Conservation (phyloP, 169 alveolate species). For the Amoebophrya sp. region DNA sequence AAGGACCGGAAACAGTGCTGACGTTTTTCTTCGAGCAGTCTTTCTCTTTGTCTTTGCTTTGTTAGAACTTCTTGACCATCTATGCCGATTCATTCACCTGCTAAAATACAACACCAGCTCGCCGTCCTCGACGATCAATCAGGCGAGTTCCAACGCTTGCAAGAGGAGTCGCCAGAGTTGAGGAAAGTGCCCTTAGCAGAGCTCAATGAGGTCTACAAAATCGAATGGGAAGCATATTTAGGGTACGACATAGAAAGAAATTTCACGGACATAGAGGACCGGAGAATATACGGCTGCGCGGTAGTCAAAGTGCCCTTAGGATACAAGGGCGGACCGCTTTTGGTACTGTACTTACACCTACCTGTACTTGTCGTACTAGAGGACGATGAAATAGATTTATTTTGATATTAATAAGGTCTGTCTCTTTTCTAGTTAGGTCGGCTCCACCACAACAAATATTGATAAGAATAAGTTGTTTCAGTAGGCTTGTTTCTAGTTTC, state of each 20-base stretch:
- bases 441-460: too few relatives aligned
- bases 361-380: too few relatives aligned
- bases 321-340: neutral
- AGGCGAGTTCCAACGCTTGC: neutral
- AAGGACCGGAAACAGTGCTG: neutral
- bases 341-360: too few relatives aligned
- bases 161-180: neutral
- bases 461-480: too few relatives aligned
- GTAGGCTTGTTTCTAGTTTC: too few relatives aligned
- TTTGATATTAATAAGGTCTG: too few relatives aligned
- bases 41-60: neutral
- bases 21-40: neutral
- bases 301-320: neutral
- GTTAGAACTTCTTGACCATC: neutral
- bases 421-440: too few relatives aligned
- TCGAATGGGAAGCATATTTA: neutral
- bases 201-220: neutral
- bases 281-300: neutral
- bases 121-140: neutral
- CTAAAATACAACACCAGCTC: neutral
- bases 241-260: neutral
- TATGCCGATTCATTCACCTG: neutral
- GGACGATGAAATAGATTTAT: too few relatives aligned
- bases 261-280: neutral
- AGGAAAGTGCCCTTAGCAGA: neutral